Percentiles rank a stretch among this genome's conserved stretches.
phyloP scores from a whole-genome alignment of 2,329 filamentous ascomycete species.

The Albophoma yamanashiensis region DNA sequence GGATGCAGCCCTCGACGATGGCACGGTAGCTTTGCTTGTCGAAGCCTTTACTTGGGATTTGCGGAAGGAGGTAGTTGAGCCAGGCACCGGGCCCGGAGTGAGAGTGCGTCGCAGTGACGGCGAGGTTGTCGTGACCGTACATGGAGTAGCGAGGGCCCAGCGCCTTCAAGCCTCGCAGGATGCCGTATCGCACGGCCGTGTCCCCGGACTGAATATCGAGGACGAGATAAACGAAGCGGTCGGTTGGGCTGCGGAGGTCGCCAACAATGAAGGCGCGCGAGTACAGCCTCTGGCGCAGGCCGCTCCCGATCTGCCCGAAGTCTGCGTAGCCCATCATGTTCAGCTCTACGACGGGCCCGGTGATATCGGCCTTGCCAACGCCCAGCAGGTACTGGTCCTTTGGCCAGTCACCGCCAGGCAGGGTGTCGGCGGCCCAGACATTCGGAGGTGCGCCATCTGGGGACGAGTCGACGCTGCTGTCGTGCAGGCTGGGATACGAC shows the following conservation, averaged over 20 bases:
- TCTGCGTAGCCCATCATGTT: constrained; percentile 86
- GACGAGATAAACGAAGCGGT: constrained; percentile 76
- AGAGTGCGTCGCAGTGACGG: constrained; percentile 85
- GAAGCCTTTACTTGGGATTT: constrained; percentile 80
- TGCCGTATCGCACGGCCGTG: constrained; percentile 74
- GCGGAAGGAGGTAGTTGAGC: constrained; percentile 85
- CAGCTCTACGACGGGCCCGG: constrained; percentile 73
- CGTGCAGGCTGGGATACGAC: constrained; percentile 3
- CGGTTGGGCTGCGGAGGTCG: constrained; percentile 48
- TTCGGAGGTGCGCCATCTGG: constrained; percentile 2
- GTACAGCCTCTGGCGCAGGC: constrained; percentile 75
- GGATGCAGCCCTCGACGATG: constrained; percentile 71
- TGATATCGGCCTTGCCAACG: constrained; percentile 44
- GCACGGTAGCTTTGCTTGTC: constrained; percentile 76
- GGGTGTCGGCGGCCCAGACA: constrained; percentile 5
- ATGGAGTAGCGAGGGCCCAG: constrained; percentile 63
- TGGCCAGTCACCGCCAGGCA: constrained; percentile 6
- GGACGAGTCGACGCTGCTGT: background rate
- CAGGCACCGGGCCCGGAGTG: constrained; percentile 85
- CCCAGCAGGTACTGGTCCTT: constrained; percentile 33
- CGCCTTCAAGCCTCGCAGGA: constrained; percentile 57
- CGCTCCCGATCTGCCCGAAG: constrained; percentile 66
- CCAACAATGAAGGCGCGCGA: constrained; percentile 82
- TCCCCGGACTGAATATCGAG: constrained; percentile 82
- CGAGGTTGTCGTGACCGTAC: constrained; percentile 66